Conservation (phyloP, 306 rosid genomes). For the Casuarina equisetifolia region DNA sequence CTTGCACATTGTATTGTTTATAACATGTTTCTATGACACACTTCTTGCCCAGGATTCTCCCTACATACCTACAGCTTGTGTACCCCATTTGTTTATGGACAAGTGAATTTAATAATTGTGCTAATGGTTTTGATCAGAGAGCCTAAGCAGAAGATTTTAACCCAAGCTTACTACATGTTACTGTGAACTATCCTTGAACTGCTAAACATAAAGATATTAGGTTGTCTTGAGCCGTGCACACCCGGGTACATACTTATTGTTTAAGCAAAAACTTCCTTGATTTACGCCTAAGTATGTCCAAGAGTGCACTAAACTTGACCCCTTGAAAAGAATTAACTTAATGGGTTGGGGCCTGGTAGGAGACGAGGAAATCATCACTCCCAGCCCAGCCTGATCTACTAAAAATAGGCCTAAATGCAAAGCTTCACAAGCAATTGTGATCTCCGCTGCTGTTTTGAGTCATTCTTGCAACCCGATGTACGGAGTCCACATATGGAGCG, state of each 20-base stretch:
- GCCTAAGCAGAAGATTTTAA: conserved; percentile 15
- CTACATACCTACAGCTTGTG: neutral
- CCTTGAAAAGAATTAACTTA: neutral
- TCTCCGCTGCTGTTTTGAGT: neutral
- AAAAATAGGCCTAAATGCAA: neutral
- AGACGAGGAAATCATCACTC: neutral
- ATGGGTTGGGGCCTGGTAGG: neutral
- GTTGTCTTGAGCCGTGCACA: conserved; percentile 38
- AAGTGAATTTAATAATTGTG: neutral
- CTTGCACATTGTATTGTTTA: neutral
- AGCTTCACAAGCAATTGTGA: neutral
- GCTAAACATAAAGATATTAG: conserved; percentile 18
- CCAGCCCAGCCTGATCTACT: neutral
- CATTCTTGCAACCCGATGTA: neutral
- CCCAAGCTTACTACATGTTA: neutral
- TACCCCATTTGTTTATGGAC: neutral
- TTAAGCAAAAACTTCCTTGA: conserved; percentile 1
- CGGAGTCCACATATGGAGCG: no score
- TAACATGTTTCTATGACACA: neutral
- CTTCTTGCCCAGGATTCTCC: neutral
- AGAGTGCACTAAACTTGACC: neutral
- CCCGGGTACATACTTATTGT: no score
- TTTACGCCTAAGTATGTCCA: neutral
- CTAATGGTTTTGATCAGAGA: conserved; percentile 12
- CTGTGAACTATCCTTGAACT: conserved; percentile 22